Conservation (phyloP, 2,329 filamentous ascomycete genomes). For the Pseudogymnoascus sp. region DNA sequence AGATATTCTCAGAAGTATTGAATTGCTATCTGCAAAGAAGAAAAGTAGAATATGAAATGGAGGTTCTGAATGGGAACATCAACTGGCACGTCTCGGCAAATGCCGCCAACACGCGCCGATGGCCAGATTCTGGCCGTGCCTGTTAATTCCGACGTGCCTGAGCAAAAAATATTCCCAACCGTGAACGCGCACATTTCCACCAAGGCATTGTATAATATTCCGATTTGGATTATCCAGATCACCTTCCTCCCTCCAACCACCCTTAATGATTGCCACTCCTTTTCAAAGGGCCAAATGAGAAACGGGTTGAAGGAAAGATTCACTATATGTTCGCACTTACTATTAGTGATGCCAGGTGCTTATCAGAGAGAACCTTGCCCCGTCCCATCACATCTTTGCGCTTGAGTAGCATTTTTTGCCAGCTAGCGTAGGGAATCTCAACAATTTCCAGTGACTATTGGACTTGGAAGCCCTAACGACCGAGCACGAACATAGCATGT, state of each 20-base stretch:
- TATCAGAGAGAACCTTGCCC: not conserved
- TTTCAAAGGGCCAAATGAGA: not conserved
- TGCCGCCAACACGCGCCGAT: conserved; percentile 4
- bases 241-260: not conserved
- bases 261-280: not conserved
- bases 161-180: not conserved
- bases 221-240: not conserved
- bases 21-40: conserved; percentile 5
- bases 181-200: not conserved
- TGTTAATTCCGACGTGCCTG: conserved; percentile 5
- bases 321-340: not conserved
- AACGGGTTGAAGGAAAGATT: not conserved
- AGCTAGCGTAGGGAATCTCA: not conserved
- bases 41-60: conserved; percentile 4
- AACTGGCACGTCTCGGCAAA: conserved; percentile 5
- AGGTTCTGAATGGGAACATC: conserved; percentile 5
- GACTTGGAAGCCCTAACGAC: not conserved
- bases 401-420: not conserved
- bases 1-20: not conserved
- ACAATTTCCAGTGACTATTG: not conserved
- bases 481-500: not conserved
- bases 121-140: conserved; percentile 3
- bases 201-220: not conserved
- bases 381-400: not conserved
- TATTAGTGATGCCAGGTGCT: not conserved